Base-by-base conservation (phyloP, 2,329 filamentous ascomycete genomes). In the Blastomyces gilchristii region DNA sequence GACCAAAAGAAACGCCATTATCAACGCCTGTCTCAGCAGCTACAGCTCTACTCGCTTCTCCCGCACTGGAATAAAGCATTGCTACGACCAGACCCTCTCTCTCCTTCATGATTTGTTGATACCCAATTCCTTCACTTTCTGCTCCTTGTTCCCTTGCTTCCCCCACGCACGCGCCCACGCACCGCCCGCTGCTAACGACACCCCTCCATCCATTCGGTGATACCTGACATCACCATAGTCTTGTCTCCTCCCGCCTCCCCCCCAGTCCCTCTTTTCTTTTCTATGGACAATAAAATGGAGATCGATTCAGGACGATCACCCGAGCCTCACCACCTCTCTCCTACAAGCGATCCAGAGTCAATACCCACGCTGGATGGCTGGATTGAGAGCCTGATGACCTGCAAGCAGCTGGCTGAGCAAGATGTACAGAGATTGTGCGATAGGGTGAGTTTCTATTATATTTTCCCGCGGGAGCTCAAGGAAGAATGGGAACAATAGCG, bases 281-380 rank as follows among this genome's bases (percentile, higher is more conserved):
- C 37, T 68, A 96, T 97, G 91, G 93, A 99, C 79, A 96, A 91
- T 74, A 96, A 95, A 79, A 99, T 99, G 94, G 93, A 97, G 72
- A 79, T 81, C 82, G 94, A 99, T 76, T 91, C 96, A 71, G 89
- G 88, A 73, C 90, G 92, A 79, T 87, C 89, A 72, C 89, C 91
- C 68, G 86, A 89, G 75, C 84, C 85, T 68, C 84, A 90, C 75
- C 88, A 88, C 74, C 79, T 96, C 71, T 85, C 88, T 65, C 85
- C 91, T 60, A 81, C 86, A 63, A 83, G 86, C 72, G 94, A 97
- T 80, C 89, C 93, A 63, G 87, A 92, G 65, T 90, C 91, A 70
- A 94, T 96, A 81, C 87, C 89, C 66, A 96, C 91, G 65, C 83
- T 99, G 67, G 94, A 99, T 76, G 91, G 92, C 74, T 99, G 94